These are phyloP conservation scores for Vicia faba DNA, from an alignment of 306 rosid species.

Conservation along the genomic window DNA sequence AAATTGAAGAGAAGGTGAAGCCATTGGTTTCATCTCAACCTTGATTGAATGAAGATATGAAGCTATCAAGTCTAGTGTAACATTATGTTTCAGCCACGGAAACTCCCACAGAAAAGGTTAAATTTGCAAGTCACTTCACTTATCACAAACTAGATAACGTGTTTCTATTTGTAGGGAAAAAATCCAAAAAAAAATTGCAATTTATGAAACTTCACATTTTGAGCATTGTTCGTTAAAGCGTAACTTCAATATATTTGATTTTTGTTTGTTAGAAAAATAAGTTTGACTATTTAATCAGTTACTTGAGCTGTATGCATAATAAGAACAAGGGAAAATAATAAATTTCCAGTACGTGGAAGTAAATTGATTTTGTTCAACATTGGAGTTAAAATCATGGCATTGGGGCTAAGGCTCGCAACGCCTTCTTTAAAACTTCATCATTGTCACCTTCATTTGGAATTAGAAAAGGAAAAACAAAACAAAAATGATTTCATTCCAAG, in stretches of 20 bases:
- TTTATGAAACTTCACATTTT: no score
- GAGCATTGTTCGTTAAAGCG: no score
- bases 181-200: no score
- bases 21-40: constrained; percentile 48
- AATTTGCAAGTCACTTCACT: background rate
- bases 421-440: background rate
- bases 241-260: background rate
- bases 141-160: constrained; percentile 17
- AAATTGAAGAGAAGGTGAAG: constrained; percentile 57
- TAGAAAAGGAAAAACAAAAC: background rate
- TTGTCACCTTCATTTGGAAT: background rate
- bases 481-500: background rate
- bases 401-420: background rate
- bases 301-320: background rate
- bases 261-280: no score
- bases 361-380: background rate
- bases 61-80: no score
- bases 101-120: constrained; percentile 17
- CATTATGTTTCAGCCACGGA: constrained; percentile 34
- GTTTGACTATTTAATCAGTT: background rate
- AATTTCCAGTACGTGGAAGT: background rate
- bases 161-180: background rate
- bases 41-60: background rate
- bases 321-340: background rate
- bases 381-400: background rate